Conservation (phyloP, 257 asterid species). For the Knoxia roxburghii region DNA sequence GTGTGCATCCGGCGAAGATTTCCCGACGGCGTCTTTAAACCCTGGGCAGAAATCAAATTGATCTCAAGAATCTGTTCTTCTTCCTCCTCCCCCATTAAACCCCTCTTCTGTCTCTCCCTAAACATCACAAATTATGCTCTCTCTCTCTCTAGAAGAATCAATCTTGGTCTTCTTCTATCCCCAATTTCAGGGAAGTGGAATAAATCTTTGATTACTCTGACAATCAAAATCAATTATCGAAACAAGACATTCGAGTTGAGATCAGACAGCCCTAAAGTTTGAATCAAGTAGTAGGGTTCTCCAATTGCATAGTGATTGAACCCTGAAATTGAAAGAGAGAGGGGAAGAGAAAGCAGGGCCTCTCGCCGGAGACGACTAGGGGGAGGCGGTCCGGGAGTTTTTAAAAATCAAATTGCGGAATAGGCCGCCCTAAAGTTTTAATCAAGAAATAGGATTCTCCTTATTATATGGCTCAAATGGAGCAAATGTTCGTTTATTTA, state of each 20-base stretch:
- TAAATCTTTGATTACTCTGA: not conserved
- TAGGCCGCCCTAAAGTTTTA: no score
- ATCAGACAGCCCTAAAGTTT: no score
- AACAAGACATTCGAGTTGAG: not conserved
- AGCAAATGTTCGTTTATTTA: no score
- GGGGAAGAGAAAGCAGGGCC: not conserved
- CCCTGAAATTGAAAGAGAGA: not conserved
- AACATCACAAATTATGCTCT: conserved; percentile 5
- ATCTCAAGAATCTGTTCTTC: conserved; percentile 65
- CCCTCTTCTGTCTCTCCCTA: conserved; percentile 13
- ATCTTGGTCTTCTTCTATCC: not conserved
- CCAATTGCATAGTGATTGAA: no score
- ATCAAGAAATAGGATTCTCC: no score
- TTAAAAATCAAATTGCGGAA: not conserved
- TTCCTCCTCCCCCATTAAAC: conserved; percentile 25
- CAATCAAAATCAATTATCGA: not conserved
- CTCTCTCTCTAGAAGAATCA: conserved; percentile 5
- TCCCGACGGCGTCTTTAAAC: conserved; percentile 53
- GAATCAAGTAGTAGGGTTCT: no score
- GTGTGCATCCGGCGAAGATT: conserved; percentile 57
- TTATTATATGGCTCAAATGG: no score
- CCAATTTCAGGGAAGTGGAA: not conserved
- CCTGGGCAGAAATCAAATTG: conserved; percentile 90
- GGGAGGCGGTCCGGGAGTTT: not conserved
- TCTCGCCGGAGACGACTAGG: not conserved